Percentiles rank a stretch among this genome's conserved stretches.
Evolutionary conservation across 495 filamentous ascomycete species (phyloP).

Genomic region (Podospora comata): DNA sequence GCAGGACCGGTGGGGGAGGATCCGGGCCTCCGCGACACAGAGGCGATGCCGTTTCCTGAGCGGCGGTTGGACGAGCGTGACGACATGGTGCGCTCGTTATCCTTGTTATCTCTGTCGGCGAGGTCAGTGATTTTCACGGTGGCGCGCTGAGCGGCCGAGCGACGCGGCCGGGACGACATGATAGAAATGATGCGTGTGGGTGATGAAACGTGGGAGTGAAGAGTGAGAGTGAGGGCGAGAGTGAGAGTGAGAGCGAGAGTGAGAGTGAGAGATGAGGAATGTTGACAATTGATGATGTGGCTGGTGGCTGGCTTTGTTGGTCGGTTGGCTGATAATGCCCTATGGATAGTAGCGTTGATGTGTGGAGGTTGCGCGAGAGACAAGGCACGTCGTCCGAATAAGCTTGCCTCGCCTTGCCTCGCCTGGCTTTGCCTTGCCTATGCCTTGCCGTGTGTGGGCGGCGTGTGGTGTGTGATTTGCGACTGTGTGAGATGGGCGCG

Average conservation of each 20-base stretch:
- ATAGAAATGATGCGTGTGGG: constrained; percentile 6
- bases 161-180: constrained; percentile 46
- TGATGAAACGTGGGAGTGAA: not conserved
- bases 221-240: not conserved
- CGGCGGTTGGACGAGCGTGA: constrained; percentile 44
- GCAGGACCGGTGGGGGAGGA: constrained; percentile 42
- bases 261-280: not conserved
- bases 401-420: constrained; percentile 20
- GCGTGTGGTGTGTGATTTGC: constrained; percentile 1
- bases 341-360: not conserved
- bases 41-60: constrained; percentile 43
- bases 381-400: constrained; percentile 21
- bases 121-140: constrained; percentile 51
- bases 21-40: constrained; percentile 55
- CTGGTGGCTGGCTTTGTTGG: constrained; percentile 7
- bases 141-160: constrained; percentile 49
- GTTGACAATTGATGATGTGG: not conserved
- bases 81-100: constrained; percentile 45
- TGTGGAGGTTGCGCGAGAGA: not conserved
- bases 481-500: constrained; percentile 7
- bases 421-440: constrained; percentile 19
- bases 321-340: constrained; percentile 2
- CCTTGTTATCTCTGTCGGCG: constrained; percentile 46
- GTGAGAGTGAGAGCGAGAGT: not conserved
- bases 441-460: constrained; percentile 12